Evolutionary conservation across 805 yeast genomes (phyloP), one percentile per base, ranked within the genome.

Genomic region (Sporopachydermia lactativora): DNA sequence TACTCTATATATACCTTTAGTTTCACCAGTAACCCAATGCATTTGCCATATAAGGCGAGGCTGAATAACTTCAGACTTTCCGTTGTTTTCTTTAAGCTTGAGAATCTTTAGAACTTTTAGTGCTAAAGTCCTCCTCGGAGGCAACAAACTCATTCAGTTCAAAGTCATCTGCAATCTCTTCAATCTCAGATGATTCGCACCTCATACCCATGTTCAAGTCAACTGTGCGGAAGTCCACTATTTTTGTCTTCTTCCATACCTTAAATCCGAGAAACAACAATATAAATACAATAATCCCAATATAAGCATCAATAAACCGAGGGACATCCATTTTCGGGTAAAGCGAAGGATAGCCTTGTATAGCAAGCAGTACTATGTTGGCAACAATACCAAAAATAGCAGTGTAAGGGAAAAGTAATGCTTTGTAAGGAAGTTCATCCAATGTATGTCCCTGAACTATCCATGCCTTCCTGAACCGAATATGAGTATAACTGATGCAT

Each of bases 311-410:
- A 24, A 24, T 24, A n/a, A 24, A 24, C n/a, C 31, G 8, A 24
- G 31, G 31, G n/a, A n/a, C 31, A 24, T 24, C 31, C 8, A 24
- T 8, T 24, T 24, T n/a, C 13, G 83, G 84, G 41, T 65, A 64
- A 44, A 77, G 69, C 34, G 69, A 62, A 2, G 77, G 61, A 81
- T 82, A 77, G 4, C 83, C 81, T 54, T 77, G 84, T 18, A 77
- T 68, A 19, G 76, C 52, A 2, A 72, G 76, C 43, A 77, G 58
- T 42, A 77, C 66, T 1, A 66, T 45, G 50, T 72, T 75, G 38
- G 73, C 59, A 2, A 60, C 45, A 5, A 77, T 54, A 6, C 79
- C 76, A 31, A 68, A 51, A 15, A 61, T 59, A 2, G 79, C 73
- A 16, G 66, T 56, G 47, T 52, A 56, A 1, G 85, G 85, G 31